A percentile compares a stretch with the other conserved stretches of the same genome.
Evolutionary conservation across 2,329 filamentous ascomycete species (phyloP).

Genomic region (Cercospora berteroae): DNA sequence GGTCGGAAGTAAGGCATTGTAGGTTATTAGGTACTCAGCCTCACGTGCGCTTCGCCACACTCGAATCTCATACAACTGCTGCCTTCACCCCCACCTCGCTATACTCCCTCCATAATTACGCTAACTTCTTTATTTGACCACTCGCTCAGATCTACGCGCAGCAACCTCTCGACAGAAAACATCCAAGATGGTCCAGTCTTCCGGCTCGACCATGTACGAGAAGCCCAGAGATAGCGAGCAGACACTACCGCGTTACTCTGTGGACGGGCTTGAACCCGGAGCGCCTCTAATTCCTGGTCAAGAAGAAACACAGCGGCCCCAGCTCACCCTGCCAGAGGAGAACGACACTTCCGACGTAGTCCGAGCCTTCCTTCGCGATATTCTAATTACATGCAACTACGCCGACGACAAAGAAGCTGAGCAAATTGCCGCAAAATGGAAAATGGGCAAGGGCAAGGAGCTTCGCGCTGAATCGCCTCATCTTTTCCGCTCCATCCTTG

Average conservation of each 20-base stretch:
- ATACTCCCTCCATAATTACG: background rate
- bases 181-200: background rate
- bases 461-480: slow-evolving; percentile 13
- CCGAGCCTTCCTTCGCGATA: background rate
- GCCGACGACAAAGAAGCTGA: background rate
- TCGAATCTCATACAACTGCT: background rate
- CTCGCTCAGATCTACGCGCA: background rate
- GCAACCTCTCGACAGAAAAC: background rate
- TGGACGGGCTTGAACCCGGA: background rate
- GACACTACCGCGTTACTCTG: background rate
- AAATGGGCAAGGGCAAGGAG: slow-evolving; percentile 22
- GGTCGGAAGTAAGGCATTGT: background rate
- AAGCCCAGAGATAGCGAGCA: background rate
- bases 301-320: background rate
- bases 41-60: background rate
- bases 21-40: background rate
- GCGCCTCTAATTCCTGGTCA: background rate
- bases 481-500: slow-evolving; percentile 23
- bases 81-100: background rate
- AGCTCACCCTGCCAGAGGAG: background rate
- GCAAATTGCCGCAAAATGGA: slow-evolving; percentile 22
- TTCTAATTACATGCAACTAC: background rate
- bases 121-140: background rate
- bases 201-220: background rate
- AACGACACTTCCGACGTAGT: background rate